A percentile compares a stretch with the other conserved stretches of the same genome.
Conservation (phyloP, 2,329 filamentous ascomycete species). For the Acrocalymma vagum region DNA sequence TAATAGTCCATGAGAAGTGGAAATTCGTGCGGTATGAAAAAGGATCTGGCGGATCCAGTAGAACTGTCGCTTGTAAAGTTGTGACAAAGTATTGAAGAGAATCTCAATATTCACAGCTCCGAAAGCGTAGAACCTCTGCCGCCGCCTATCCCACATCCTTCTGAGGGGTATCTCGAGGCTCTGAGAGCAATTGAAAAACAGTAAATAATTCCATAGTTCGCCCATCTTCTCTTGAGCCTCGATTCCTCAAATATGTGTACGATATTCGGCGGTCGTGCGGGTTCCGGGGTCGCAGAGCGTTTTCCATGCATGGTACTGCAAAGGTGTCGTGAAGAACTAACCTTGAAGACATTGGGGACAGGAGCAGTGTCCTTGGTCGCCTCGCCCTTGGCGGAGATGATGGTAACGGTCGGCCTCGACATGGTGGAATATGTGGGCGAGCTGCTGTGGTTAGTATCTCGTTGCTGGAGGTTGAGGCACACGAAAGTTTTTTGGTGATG, state of each 20-base stretch:
- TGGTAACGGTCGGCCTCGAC: conserved; percentile 96
- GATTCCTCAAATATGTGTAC: too few species aligned
- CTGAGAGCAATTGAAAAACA: too few species aligned
- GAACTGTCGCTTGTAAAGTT: too few species aligned
- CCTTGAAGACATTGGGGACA: conserved; percentile 94
- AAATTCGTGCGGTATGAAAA: background rate
- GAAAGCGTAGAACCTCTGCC: too few species aligned
- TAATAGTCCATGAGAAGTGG: too few species aligned
- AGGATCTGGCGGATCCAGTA: background rate
- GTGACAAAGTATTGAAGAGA: too few species aligned
- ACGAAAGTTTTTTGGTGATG: conserved; percentile 1
- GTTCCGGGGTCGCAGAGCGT: conserved; percentile 7
- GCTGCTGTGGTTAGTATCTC: conserved; percentile 38
- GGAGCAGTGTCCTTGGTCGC: conserved; percentile 88
- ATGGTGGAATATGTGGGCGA: conserved; percentile 55
- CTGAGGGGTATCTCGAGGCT: too few species aligned
- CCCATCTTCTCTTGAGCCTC: too few species aligned
- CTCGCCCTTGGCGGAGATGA: conserved; percentile 95
- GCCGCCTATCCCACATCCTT: too few species aligned
- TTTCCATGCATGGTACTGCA: conserved; percentile 5
- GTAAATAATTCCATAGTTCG: too few species aligned
- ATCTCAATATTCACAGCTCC: too few species aligned
- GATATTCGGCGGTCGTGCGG: conserved; percentile 12
- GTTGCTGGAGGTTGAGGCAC: conserved; percentile 11
- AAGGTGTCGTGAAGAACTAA: conserved; percentile 30